Conservation (phyloP, 305 asterid species). For the Solanum hybrid region DNA sequence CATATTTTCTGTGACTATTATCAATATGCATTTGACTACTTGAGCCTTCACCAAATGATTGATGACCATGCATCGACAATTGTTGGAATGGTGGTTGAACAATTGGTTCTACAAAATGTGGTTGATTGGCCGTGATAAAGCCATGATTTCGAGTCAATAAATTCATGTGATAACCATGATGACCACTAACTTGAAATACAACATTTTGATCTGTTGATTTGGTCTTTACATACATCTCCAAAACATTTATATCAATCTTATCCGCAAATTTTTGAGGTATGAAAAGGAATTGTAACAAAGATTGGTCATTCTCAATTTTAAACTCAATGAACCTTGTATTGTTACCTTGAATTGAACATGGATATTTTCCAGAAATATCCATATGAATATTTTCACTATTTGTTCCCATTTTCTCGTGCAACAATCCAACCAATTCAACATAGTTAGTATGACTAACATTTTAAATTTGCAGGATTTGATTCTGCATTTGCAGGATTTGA, state of each 20-base stretch:
- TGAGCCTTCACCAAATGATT: background rate
- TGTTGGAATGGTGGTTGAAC: background rate
- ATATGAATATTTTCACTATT: too few relatives aligned
- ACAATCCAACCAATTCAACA: too few relatives aligned
- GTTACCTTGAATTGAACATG: background rate
- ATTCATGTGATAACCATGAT: background rate
- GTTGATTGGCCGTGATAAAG: background rate
- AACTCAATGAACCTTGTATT: background rate
- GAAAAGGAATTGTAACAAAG: too few relatives aligned
- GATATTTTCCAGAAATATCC: background rate
- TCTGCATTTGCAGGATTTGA: too few relatives aligned
- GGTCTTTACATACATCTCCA: background rate
- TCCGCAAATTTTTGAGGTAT: too few relatives aligned
- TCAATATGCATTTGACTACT: background rate
- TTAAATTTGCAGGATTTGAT: too few relatives aligned
- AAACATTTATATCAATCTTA: too few relatives aligned
- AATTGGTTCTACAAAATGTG: background rate
- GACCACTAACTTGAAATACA: background rate
- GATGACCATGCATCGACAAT: background rate
- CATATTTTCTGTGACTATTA: background rate
- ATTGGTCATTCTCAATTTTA: background rate
- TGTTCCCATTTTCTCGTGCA: too few relatives aligned
- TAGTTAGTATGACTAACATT: too few relatives aligned
- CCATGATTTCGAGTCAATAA: background rate
- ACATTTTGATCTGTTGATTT: background rate